These are phyloP conservation scores for Dendrothele bispora DNA, from an alignment of 768 basidiomycete genomes.

Conservation along the genomic window DNA sequence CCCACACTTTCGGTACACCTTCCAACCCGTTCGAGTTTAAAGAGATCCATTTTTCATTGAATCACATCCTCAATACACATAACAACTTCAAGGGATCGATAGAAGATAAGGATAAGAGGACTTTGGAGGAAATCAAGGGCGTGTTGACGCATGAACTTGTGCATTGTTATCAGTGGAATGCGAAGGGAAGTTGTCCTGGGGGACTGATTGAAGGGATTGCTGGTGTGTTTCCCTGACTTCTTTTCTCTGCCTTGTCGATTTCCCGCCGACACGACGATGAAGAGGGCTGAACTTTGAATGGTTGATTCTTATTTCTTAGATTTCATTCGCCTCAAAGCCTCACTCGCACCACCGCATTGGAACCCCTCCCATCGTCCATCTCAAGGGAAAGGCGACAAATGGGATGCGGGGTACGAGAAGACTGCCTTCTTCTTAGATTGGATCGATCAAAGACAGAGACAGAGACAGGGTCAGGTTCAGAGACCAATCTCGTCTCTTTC, in stretches of 20 bases:
- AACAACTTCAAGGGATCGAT: slow-evolving; percentile 41
- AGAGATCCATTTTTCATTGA: slow-evolving; percentile 72
- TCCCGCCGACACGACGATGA: neutral
- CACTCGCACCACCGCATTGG: slow-evolving; percentile 73
- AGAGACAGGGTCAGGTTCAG: neutral
- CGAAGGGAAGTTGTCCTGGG: slow-evolving; percentile 55
- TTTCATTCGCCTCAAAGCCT: slow-evolving; percentile 65
- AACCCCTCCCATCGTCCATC: slow-evolving; percentile 22
- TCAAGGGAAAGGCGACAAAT: slow-evolving; percentile 35
- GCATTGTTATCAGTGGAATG: slow-evolving; percentile 77
- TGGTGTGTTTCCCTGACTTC: slow-evolving; percentile 39
- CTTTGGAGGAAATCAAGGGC: slow-evolving; percentile 64
- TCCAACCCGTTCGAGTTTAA: slow-evolving; percentile 46
- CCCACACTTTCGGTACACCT: slow-evolving; percentile 59
- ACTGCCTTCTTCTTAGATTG: slow-evolving; percentile 79
- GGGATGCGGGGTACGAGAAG: slow-evolving; percentile 77
- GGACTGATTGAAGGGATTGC: slow-evolving; percentile 82
- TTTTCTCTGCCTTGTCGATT: no score
- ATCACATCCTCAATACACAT: slow-evolving; percentile 51
- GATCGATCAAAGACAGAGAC: slow-evolving; percentile 31
- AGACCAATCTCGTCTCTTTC: no score
- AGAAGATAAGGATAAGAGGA: slow-evolving; percentile 50
- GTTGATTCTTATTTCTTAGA: slow-evolving; percentile 38
- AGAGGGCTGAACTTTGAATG: neutral
- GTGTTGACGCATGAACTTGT: slow-evolving; percentile 77